Percentiles rank a stretch among this genome's conserved stretches.
phyloP scores from a whole-genome alignment of 352 stramenopile genomes.

The Peronospora farinosa region DNA sequence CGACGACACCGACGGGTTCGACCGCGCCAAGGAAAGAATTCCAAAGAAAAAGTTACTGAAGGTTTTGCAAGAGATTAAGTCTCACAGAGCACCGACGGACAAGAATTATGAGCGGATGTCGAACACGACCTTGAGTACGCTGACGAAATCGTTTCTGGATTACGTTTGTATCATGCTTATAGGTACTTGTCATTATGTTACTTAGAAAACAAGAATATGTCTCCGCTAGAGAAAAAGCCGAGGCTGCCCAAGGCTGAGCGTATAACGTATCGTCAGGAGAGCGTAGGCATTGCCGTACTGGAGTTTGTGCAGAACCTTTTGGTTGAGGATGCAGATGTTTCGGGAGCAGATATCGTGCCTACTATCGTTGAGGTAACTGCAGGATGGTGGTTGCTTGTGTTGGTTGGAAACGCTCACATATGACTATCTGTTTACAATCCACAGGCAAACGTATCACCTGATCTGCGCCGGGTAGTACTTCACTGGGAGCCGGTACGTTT shows the following conservation, averaged over 20 bases:
- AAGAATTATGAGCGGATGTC: slow-evolving; percentile 53
- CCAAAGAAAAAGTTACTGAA: slow-evolving; percentile 65
- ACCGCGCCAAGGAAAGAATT: slow-evolving; percentile 63
- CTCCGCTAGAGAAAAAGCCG: slow-evolving; percentile 63
- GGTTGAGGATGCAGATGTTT: slow-evolving; percentile 54
- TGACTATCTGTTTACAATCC: neutral
- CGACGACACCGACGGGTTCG: slow-evolving; percentile 39
- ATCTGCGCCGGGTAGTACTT: slow-evolving; percentile 59
- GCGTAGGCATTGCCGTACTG: slow-evolving; percentile 54
- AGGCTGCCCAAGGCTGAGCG: slow-evolving; percentile 58
- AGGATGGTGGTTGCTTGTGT: neutral
- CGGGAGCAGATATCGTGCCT: slow-evolving; percentile 52
- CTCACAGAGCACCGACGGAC: slow-evolving; percentile 25
- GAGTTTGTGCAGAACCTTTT: slow-evolving; percentile 69
- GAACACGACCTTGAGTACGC: slow-evolving; percentile 40
- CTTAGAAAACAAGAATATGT: slow-evolving; percentile 61
- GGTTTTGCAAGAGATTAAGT: slow-evolving; percentile 56
- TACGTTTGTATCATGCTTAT: slow-evolving; percentile 1
- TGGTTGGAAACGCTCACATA: neutral
- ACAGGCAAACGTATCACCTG: slow-evolving; percentile 60
- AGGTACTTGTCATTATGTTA: neutral
- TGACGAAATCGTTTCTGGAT: neutral
- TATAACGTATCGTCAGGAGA: slow-evolving; percentile 68
- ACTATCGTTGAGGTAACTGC: slow-evolving; percentile 57
- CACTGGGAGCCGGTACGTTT: slow-evolving; percentile 66